Evolutionary conservation across 306 rosid genomes (phyloP).

Genomic region (Argentina anserina): DNA sequence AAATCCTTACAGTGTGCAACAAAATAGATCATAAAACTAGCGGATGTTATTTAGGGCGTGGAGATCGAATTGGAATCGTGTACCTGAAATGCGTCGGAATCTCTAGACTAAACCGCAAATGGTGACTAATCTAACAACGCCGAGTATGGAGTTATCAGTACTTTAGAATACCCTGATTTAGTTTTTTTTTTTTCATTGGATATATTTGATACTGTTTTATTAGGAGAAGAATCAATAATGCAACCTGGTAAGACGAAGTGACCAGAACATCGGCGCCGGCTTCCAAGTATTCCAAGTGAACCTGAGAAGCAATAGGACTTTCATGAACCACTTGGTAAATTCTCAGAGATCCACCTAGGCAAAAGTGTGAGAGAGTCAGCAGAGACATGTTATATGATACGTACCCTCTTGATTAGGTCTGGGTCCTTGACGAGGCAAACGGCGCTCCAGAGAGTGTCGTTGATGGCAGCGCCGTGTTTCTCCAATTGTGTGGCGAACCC

Average conservation of each 20-base stretch:
- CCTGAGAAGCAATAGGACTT: slow-evolving; percentile 32
- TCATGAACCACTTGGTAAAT: background rate
- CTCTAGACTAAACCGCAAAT: no score
- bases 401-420: slow-evolving; percentile 58
- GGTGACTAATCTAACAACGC: background rate
- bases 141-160: background rate
- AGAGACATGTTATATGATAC: slow-evolving; percentile 3
- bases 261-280: slow-evolving; percentile 84
- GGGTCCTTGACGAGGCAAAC: slow-evolving; percentile 65
- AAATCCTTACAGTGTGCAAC: background rate
- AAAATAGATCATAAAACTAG: background rate
- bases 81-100: no score
- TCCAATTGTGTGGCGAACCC: slow-evolving; percentile 89
- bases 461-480: slow-evolving; percentile 63
- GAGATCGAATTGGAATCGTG: background rate
- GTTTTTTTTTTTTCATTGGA: no score
- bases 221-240: background rate
- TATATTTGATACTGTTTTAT: background rate
- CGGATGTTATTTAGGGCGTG: background rate
- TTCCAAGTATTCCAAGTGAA: slow-evolving; percentile 73
- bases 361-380: background rate
- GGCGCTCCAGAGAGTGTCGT: slow-evolving; percentile 91
- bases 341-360: background rate
- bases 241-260: slow-evolving; percentile 89
- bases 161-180: background rate